phyloP scores from a whole-genome alignment of 345 rosid species.

The Murraya paniculata region DNA sequence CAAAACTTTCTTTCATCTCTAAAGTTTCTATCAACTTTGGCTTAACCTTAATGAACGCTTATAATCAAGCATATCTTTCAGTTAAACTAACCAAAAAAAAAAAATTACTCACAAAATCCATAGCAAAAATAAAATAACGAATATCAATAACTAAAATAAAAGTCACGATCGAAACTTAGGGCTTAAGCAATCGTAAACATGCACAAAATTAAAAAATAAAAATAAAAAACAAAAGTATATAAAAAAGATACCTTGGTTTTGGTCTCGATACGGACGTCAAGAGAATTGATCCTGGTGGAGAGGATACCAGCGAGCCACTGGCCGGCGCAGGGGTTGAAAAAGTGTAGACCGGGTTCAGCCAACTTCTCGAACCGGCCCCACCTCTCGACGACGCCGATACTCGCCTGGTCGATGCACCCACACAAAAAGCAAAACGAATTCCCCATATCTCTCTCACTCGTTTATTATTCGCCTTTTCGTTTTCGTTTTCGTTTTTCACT shows the following conservation, averaged over 20 bases:
- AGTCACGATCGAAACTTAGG: background rate
- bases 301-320: slow-evolving; percentile 80
- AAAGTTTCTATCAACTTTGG: background rate
- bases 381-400: slow-evolving; percentile 73
- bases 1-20: background rate
- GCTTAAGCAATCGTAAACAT: background rate
- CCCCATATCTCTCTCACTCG: slow-evolving; percentile 44
- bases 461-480: too few relatives aligned
- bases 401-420: slow-evolving; percentile 85
- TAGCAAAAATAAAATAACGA: background rate
- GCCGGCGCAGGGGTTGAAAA: slow-evolving; percentile 71
- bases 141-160: background rate
- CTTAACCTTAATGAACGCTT: background rate
- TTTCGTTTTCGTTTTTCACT: background rate
- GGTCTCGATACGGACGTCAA: slow-evolving; percentile 90
- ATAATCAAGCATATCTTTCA: background rate
- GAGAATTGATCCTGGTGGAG: slow-evolving; percentile 82
- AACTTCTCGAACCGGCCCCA: slow-evolving; percentile 92
- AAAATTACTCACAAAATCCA: background rate
- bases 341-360: slow-evolving; percentile 81
- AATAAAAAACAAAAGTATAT: background rate
- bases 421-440: slow-evolving; percentile 40
- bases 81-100: background rate
- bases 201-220: background rate
- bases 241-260: slow-evolving; percentile 68